phyloP scores from a whole-genome alignment of 345 rosid genomes.

The Salix purpurea region DNA sequence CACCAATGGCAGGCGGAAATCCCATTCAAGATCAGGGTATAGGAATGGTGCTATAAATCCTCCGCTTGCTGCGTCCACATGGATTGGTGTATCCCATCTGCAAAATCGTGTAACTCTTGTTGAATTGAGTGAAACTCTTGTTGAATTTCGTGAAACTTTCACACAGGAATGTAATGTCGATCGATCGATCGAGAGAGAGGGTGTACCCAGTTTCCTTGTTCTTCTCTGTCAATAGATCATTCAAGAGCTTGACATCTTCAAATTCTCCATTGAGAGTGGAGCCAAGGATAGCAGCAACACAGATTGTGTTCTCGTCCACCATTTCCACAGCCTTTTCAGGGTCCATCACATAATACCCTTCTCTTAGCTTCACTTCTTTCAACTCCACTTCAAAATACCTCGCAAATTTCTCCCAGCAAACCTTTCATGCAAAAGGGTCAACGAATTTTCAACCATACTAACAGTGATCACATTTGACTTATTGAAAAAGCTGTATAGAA shows the following conservation, averaged over 20 bases:
- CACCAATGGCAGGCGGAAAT: slow-evolving; percentile 27
- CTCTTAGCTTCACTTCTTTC: slow-evolving; percentile 24
- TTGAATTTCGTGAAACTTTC: too few species aligned
- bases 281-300: slow-evolving; percentile 27
- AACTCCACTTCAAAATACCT: slow-evolving; percentile 28
- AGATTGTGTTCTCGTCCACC: slow-evolving; percentile 29
- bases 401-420: slow-evolving; percentile 27
- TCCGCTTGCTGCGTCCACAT: slow-evolving; percentile 32
- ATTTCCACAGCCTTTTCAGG: slow-evolving; percentile 24
- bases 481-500: background rate
- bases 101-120: background rate
- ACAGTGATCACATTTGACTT: background rate
- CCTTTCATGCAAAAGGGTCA: background rate
- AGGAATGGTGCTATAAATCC: slow-evolving; percentile 29
- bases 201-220: slow-evolving; percentile 20
- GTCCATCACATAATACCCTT: slow-evolving; percentile 20
- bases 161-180: too few species aligned
- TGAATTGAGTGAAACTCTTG: too few species aligned
- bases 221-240: slow-evolving; percentile 15
- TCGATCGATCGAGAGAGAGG: background rate
- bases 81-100: slow-evolving; percentile 28
- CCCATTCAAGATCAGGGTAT: slow-evolving; percentile 26
- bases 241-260: slow-evolving; percentile 27
- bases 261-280: slow-evolving; percentile 30
- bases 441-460: too few species aligned